Evolutionary conservation across 1,139 yeast genomes (phyloP).

Genomic region (Nematodospora anomalae): DNA sequence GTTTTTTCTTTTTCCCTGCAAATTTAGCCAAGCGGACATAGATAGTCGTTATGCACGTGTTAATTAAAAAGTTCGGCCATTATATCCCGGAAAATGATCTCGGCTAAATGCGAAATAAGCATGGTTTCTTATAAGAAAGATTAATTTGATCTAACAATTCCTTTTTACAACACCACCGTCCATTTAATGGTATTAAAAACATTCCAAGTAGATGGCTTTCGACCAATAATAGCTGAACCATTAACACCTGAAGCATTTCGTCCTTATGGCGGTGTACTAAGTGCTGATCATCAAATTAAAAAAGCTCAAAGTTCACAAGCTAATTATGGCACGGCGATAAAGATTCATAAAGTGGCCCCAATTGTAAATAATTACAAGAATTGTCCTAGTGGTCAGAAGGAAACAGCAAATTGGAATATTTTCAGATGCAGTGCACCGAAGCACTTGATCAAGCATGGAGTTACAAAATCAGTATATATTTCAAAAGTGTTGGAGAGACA

Average conservation of each 20-base stretch:
- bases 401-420: constrained; percentile 75
- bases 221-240: constrained; percentile 34
- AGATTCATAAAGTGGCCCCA: constrained; percentile 71
- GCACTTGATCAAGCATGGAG: constrained; percentile 45
- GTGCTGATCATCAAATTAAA: constrained; percentile 46
- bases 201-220: constrained; percentile 26
- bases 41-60: no score
- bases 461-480: constrained; percentile 37
- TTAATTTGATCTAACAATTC: no score
- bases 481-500: constrained; percentile 84
- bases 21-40: no score
- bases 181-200: constrained; percentile 41
- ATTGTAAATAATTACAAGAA: constrained; percentile 51
- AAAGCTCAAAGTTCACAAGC: constrained; percentile 48
- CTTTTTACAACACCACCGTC: not conserved
- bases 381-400: constrained; percentile 46
- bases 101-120: no score
- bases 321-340: constrained; percentile 91
- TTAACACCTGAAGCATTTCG: constrained; percentile 45
- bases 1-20: no score
- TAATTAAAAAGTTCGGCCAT: no score
- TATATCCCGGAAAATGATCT: no score
- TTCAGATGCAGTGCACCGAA: constrained; percentile 79
- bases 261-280: constrained; percentile 46
- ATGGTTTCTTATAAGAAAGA: no score